These are phyloP conservation scores for Aureobasidium sp. DNA, from an alignment of 2,329 filamentous ascomycete species.

Conservation along the genomic window DNA sequence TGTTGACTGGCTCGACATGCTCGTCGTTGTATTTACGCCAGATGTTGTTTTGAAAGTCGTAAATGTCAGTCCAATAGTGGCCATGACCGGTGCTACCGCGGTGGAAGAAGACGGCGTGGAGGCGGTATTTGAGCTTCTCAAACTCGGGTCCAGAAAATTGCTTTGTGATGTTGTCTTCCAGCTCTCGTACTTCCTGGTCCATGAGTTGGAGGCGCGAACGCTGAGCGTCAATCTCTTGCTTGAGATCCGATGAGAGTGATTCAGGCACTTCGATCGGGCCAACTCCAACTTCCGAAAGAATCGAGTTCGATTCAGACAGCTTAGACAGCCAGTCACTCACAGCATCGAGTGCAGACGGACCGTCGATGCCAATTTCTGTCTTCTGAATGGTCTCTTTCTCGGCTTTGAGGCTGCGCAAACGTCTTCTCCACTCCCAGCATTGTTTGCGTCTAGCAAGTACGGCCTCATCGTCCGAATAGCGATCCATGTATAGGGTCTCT, in stretches of 20 bases:
- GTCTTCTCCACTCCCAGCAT: conserved; percentile 67
- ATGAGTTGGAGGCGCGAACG: conserved; percentile 40
- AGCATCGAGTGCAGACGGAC: conserved; percentile 24
- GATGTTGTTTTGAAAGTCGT: conserved; percentile 70
- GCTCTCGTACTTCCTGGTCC: conserved; percentile 36
- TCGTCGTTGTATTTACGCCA: conserved; percentile 97
- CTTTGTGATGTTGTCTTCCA: conserved; percentile 44
- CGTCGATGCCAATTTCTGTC: conserved; percentile 22
- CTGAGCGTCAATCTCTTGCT: conserved; percentile 39
- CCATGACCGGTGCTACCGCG: conserved; percentile 59
- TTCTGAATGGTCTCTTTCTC: conserved; percentile 25
- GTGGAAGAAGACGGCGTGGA: conserved; percentile 93
- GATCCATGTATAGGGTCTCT: conserved; percentile 76
- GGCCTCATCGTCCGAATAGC: conserved; percentile 68
- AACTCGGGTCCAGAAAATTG: conserved; percentile 60
- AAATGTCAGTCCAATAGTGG: conserved; percentile 97
- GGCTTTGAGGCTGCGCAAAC: conserved; percentile 38
- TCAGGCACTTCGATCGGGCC: conserved; percentile 39
- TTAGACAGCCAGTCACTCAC: conserved; percentile 38
- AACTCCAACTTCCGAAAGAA: conserved; percentile 26
- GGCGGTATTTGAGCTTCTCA: conserved; percentile 63
- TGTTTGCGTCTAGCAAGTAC: conserved; percentile 59
- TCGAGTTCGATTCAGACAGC: conserved; percentile 35
- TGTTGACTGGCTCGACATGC: conserved; percentile 63
- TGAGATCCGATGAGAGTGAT: conserved; percentile 36